Evolutionary conservation across 164 flowering plant genomes (phyloP).

Genomic region (Annona cherimola): DNA sequence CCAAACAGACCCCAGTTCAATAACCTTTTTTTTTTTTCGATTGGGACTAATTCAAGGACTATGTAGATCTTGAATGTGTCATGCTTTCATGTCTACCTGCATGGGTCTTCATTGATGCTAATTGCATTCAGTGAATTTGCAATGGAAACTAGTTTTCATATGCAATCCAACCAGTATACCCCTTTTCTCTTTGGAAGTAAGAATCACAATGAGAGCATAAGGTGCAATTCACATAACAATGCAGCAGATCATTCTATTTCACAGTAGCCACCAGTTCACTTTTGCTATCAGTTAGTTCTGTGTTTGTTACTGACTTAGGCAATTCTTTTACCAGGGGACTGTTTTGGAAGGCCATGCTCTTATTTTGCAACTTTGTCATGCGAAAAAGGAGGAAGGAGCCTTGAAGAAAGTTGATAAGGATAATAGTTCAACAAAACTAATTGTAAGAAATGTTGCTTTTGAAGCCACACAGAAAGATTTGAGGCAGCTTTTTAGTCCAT

Average conservation of each 20-base stretch:
- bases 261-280: not conserved
- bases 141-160: no score
- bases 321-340: conserved; percentile 57
- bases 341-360: conserved; percentile 94
- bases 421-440: conserved; percentile 72
- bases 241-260: not conserved
- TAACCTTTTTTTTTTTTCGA: no score
- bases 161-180: no score
- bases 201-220: no score
- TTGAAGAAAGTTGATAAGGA: conserved; percentile 50
- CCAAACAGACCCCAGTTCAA: no score
- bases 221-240: not conserved
- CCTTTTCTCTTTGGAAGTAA: no score
- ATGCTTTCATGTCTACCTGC: no score
- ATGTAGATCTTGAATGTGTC: no score
- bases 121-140: no score
- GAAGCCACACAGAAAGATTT: conserved; percentile 94
- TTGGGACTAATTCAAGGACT: no score
- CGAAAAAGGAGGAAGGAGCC: conserved; percentile 49
- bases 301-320: not conserved
- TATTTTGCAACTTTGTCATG: conserved; percentile 70
- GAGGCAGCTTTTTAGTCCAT: conserved; percentile 81
- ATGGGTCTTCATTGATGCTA: no score
- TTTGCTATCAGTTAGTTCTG: not conserved
- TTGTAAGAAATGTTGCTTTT: conserved; percentile 93